Evolutionary conservation across 1,284 basidiomycete genomes (phyloP), one percentile per base, ranked within the genome.

Genomic region (Naganishia sp.): DNA sequence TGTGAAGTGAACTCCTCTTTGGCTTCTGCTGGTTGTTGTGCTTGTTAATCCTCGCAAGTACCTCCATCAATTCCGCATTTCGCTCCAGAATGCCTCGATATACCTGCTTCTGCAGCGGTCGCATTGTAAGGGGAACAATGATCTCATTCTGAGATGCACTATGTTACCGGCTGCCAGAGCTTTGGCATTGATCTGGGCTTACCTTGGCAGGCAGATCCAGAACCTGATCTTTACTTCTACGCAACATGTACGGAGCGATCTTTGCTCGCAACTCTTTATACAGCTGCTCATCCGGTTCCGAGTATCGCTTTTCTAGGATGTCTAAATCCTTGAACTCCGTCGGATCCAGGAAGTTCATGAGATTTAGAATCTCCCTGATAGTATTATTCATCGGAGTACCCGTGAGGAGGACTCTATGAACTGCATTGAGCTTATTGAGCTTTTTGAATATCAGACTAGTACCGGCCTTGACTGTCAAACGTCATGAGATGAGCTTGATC

Each of bases 301-400:
- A 87, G 63, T 87, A 76, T 87, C 86, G 73, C 83, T 64, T 85
- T 70, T 88, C 87, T 5, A 94, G 82, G 4, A 78, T 82, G 70
- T 87, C 85, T 21, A 95, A 80, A 74, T 94, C 85, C 15, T 81
- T 80, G 90, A 90, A 95, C 64, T 87, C 82, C 1, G 81, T 75
- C 0, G 87, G 86, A 76, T 94, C 91, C 16, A 96, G 84, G 81
- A 95, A 96, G 77, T 92, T 91, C 86, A 97, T 92, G 49, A 97
- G 83, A 77, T 94, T 96, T 83, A 96, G 94, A 25, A 95, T 80
- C 79, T 99, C 95, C 61, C 91, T 86, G 44, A 98, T 88, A 74
- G 96, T 98, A 81, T 98, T 98, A 78, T 99, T 97, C 61, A 99
- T 80, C 1, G 95, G 95, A 1, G 96, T 98, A 60, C 93, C 94